These are phyloP conservation scores for Xylariaceae sp. DNA, from an alignment of 2,329 filamentous ascomycete species.

Conservation along the genomic window DNA sequence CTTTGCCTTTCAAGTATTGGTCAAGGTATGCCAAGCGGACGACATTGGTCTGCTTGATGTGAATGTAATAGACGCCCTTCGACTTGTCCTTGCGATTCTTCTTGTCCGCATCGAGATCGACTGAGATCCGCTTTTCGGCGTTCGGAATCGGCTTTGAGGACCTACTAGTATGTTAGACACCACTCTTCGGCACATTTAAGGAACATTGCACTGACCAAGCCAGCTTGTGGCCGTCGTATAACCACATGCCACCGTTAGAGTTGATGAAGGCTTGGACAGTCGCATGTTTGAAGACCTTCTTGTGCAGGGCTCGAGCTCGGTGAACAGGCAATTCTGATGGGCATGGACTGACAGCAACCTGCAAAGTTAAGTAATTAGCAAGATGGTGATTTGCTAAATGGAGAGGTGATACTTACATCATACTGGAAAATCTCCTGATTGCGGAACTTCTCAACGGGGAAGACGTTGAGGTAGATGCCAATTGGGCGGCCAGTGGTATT, in stretches of 20 bases:
- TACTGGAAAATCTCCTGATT: conserved; percentile 71
- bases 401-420: conserved; percentile 59
- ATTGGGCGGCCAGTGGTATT: conserved; percentile 54
- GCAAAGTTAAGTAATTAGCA: background rate
- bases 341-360: conserved; percentile 64
- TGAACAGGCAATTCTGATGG: conserved; percentile 46
- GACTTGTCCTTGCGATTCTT: conserved; percentile 18
- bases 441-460: conserved; percentile 59
- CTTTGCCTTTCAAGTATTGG: conserved; percentile 59
- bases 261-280: conserved; percentile 53
- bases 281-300: conserved; percentile 71
- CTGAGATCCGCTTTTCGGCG: conserved; percentile 50
- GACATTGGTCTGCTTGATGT: conserved; percentile 60
- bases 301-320: conserved; percentile 59
- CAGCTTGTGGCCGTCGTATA: conserved; percentile 80
- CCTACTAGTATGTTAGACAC: conserved; percentile 23
- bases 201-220: conserved; percentile 86
- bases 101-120: conserved; percentile 63
- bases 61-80: conserved; percentile 52
- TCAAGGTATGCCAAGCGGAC: conserved; percentile 65
- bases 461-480: conserved; percentile 67
- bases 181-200: background rate
- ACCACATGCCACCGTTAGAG: conserved; percentile 49
- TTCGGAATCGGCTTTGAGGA: conserved; percentile 39
- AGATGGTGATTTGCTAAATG: background rate